Conservation (phyloP, 257 asterid genomes). For the Avicennia marina region DNA sequence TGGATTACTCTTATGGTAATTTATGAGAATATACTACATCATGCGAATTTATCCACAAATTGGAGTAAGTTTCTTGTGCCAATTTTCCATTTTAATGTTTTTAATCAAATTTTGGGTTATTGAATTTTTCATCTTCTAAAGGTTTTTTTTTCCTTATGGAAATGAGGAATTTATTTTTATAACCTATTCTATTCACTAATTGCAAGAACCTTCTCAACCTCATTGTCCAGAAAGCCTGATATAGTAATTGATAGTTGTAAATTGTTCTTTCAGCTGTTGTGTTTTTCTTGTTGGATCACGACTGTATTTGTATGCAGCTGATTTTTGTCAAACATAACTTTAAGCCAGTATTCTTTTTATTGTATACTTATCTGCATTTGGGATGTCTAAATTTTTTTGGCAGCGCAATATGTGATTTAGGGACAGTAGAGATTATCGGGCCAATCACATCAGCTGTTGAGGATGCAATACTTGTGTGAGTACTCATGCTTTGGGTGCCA, state of each 20-base stretch:
- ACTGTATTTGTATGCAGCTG: not conserved
- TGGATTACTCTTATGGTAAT: too few species aligned
- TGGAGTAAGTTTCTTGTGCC: conserved; percentile 3
- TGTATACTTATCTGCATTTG: conserved; percentile 9
- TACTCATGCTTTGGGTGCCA: conserved; percentile 16
- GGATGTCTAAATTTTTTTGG: conserved; percentile 16
- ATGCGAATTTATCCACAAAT: too few species aligned
- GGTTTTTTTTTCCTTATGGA: too few species aligned
- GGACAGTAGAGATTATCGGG: conserved; percentile 92
- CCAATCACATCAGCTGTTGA: conserved; percentile 85
- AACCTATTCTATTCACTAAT: not conserved
- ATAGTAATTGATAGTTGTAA: conserved; percentile 3
- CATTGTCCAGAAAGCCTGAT: not conserved
- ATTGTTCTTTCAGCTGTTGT: conserved; percentile 13
- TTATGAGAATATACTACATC: too few species aligned
- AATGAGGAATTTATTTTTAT: not conserved
- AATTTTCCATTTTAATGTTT: not conserved
- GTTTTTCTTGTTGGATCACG: too few species aligned
- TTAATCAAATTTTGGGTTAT: too few species aligned
- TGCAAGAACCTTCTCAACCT: conserved; percentile 11
- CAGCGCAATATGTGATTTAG: conserved; percentile 81
- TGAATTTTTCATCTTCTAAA: too few species aligned
- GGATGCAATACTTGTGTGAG: conserved; percentile 93
- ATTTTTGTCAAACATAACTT: not conserved
- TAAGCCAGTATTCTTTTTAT: not conserved